A percentile compares a stretch with the other conserved stretches of the same genome.
Conservation (phyloP, 441 rosid species). For the Rhodomyrtus psidioides region DNA sequence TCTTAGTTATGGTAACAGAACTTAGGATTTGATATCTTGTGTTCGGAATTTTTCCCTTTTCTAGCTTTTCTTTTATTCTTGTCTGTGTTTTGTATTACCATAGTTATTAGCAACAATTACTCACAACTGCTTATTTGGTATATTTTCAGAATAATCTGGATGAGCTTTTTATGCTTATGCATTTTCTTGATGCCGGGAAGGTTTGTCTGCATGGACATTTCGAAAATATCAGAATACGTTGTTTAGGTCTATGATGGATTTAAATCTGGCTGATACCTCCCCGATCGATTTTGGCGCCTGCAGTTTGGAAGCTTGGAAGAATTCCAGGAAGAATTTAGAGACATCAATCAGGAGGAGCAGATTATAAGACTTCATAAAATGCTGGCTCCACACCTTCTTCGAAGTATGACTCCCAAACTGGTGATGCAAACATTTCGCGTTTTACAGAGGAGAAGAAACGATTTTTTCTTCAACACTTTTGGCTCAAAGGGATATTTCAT, state of each 20-base stretch:
- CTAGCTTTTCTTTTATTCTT: background rate
- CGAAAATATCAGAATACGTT: slow-evolving; percentile 1
- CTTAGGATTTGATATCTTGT: background rate
- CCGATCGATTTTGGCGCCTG: slow-evolving; percentile 9
- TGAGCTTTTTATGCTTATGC: slow-evolving; percentile 99
- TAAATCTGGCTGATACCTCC: background rate
- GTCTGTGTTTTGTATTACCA: background rate
- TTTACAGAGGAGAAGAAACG: background rate
- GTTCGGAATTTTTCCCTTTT: background rate
- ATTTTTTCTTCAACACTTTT: background rate
- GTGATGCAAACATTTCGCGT: background rate
- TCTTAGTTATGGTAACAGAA: background rate
- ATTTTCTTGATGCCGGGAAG: slow-evolving; percentile 99
- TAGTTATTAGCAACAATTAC: slow-evolving; percentile 6
- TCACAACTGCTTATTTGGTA: slow-evolving; percentile 16
- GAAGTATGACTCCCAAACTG: slow-evolving; percentile 43
- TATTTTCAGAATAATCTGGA: slow-evolving; percentile 92
- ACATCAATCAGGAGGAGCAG: slow-evolving; percentile 98
- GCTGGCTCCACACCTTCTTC: slow-evolving; percentile 96
- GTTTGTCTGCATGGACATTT: slow-evolving; percentile 29
- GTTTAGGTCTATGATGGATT: slow-evolving; percentile 4
- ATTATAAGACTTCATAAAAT: slow-evolving; percentile 90
- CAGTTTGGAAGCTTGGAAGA: slow-evolving; percentile 98
- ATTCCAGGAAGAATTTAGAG: slow-evolving; percentile 96
- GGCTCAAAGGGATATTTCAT: background rate